Conservation (phyloP, 257 asterid genomes). For the Linderniella brevidens region DNA sequence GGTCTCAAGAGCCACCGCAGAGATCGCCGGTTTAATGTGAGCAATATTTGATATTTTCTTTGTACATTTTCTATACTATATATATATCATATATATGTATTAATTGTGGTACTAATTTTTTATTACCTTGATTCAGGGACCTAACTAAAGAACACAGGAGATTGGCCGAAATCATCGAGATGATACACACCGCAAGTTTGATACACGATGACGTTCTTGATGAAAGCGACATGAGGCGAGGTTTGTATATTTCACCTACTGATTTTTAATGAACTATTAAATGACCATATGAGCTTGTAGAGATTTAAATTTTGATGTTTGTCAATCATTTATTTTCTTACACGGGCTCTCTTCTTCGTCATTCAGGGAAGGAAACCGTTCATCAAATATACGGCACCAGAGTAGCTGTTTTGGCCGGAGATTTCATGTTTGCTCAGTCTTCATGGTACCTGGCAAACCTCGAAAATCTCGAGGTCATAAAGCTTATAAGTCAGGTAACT, state of each 20-base stretch:
- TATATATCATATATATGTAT: not conserved
- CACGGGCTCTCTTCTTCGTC: no score
- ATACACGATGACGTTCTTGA: conserved; percentile 92
- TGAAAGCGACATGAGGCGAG: conserved; percentile 92
- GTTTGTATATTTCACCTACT: no score
- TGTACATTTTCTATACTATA: not conserved
- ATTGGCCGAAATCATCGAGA: conserved; percentile 91
- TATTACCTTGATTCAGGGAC: conserved; percentile 33
- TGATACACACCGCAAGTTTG: conserved; percentile 97
- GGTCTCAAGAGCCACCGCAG: conserved; percentile 85
- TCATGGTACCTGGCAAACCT: conserved; percentile 76
- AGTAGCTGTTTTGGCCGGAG: conserved; percentile 78
- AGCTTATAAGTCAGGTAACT: conserved; percentile 68
- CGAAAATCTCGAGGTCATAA: conserved; percentile 54
- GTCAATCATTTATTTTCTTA: no score
- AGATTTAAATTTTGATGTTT: not conserved
- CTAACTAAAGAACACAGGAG: conserved; percentile 77
- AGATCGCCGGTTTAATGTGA: conserved; percentile 60
- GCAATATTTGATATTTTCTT: conserved; percentile 13
- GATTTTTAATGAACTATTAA: no score
- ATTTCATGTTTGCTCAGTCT: conserved; percentile 77
- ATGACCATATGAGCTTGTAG: not conserved
- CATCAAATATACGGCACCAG: conserved; percentile 72
- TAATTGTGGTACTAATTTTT: conserved; percentile 2
- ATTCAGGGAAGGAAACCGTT: conserved; percentile 58